Base-by-base conservation (phyloP, 805 yeast species). In the Nakazawaea sp. region DNA sequence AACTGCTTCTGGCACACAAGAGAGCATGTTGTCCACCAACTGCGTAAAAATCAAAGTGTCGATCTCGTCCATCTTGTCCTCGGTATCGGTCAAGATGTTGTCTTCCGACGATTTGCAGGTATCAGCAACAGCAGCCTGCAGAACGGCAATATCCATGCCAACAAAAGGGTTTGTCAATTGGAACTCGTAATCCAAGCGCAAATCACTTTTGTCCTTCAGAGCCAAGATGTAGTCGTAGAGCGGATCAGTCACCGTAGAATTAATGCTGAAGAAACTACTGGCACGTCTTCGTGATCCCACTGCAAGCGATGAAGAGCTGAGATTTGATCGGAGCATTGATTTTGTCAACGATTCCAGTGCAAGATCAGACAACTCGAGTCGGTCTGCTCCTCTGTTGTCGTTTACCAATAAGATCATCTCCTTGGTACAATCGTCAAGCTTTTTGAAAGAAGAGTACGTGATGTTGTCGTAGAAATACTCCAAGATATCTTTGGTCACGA, bases 401-500 rank as follows among this genome's bases (percentile, higher is more conserved):
- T 39, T 34, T 5, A 27, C 27, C n/a, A 18, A 26, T 5, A 38
- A 12, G 4, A 39, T 18, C 6, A 20, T 7, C 8, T 30, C 29
- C n/a, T 26, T 27, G 15, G 37, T 25, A 18, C 31, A 29, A 12
- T 64, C 71, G n/a, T 59, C 61, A 13, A 61, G 62, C 26, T 66
- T 70, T 5, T 67, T 60, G 43, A 81, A 79, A 16, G 80, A 81
- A 4, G 74, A 56, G 36, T 67, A 67, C 0, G 79, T 75, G 32
- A 81, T 72, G 51, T 83, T 83, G 47, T 81, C 89, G 48, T 68
- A 83, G 43, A 71, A 72, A 50, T 81, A 82, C 34, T 68, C 72
- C 32, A 72, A 45, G 5, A 71, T 54, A 38, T 72, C 75, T 32
- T 57, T 61, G 1, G 72, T 37, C 11, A 60, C 43, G 21, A 52